phyloP scores from a whole-genome alignment of 257 asterid genomes.

The Petunia secreta region DNA sequence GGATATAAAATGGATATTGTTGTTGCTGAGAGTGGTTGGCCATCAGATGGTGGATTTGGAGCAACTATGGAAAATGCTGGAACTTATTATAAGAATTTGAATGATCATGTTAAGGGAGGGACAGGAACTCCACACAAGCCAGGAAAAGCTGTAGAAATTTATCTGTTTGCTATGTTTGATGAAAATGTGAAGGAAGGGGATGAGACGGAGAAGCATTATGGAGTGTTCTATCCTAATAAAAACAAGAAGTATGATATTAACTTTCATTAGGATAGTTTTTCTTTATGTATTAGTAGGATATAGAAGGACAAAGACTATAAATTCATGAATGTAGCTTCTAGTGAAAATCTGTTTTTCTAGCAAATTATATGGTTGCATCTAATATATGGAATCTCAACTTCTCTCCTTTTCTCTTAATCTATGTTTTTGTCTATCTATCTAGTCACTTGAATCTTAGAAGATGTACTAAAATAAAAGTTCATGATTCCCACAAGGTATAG shows the following conservation, averaged over 20 bases:
- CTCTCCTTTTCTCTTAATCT: neutral
- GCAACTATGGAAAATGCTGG: constrained; percentile 29
- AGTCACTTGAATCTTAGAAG: no score
- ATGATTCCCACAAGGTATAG: no score
- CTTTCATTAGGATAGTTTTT: constrained; percentile 18
- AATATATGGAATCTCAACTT: no score
- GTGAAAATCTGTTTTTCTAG: neutral
- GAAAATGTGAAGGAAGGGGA: constrained; percentile 49
- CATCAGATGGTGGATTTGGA: constrained; percentile 38
- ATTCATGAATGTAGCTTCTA: neutral
- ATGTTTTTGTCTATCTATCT: no score
- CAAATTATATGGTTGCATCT: neutral
- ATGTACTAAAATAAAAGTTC: no score
- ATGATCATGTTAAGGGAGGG: constrained; percentile 26
- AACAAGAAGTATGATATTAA: constrained; percentile 36
- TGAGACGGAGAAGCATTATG: constrained; percentile 45
- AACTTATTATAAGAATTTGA: constrained; percentile 30
- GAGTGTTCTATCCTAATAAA: constrained; percentile 42
- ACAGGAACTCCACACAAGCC: constrained; percentile 44
- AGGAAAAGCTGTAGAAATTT: constrained; percentile 42
- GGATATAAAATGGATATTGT: constrained; percentile 29
- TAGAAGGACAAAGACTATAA: neutral
- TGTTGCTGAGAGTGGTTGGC: constrained; percentile 54
- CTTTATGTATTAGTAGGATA: neutral
- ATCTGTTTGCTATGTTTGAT: constrained; percentile 61